phyloP scores from a whole-genome alignment of 805 yeast species.

The Starmerella khaoyaiensis region DNA sequence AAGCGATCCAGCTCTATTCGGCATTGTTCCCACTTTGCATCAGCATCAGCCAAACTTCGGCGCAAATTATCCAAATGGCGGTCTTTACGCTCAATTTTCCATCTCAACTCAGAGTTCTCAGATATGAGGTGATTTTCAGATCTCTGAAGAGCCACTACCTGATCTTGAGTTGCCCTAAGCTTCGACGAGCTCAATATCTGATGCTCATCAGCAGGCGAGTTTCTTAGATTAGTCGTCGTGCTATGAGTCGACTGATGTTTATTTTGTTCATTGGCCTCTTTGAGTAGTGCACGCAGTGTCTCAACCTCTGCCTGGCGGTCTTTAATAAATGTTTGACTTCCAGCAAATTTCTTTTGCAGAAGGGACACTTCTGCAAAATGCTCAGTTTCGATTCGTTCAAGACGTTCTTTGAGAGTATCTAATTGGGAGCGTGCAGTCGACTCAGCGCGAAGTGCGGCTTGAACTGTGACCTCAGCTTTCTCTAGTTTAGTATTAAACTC shows the following conservation, averaged over 20 bases:
- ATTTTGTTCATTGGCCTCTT: slow-evolving; percentile 49
- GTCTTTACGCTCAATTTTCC: slow-evolving; percentile 23
- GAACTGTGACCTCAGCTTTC: slow-evolving; percentile 61
- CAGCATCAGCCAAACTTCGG: slow-evolving; percentile 42
- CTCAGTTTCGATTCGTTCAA: slow-evolving; percentile 10
- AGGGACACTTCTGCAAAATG: slow-evolving; percentile 7
- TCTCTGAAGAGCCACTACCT: slow-evolving; percentile 27
- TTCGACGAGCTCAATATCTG: slow-evolving; percentile 39
- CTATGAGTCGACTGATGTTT: too few relatives aligned
- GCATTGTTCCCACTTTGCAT: slow-evolving; percentile 35
- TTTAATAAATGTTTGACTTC: slow-evolving; percentile 5
- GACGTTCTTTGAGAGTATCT: slow-evolving; percentile 6
- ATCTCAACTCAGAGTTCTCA: slow-evolving; percentile 20
- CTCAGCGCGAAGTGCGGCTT: slow-evolving; percentile 51
- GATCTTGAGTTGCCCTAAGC: slow-evolving; percentile 27
- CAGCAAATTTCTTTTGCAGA: slow-evolving; percentile 6
- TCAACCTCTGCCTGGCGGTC: slow-evolving; percentile 10
- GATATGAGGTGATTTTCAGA: slow-evolving; percentile 20
- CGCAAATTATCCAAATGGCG: slow-evolving; percentile 26
- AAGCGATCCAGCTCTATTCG: slow-evolving; percentile 29
- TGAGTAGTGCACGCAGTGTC: slow-evolving; percentile 27
- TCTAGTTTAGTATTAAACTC: slow-evolving; percentile 62
- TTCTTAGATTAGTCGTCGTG: too few relatives aligned
- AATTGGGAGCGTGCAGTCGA: slow-evolving; percentile 38
- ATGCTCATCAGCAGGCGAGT: too few relatives aligned